These are phyloP conservation scores for Debaryomyces sp. DNA, from an alignment of 1,139 yeast species.

Conservation along the genomic window DNA sequence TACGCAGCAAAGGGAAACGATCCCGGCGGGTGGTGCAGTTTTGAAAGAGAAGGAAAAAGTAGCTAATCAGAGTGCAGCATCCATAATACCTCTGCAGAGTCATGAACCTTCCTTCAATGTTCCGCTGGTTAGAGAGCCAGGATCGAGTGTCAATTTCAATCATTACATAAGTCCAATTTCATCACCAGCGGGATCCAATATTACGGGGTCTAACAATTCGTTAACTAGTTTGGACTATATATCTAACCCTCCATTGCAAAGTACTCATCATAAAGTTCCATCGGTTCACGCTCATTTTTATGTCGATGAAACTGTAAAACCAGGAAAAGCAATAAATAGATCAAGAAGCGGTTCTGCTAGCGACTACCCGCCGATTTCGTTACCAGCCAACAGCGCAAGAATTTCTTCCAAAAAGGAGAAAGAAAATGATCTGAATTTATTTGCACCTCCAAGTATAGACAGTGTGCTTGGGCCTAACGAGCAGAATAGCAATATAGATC, in stretches of 20 bases:
- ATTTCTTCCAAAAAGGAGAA: slow-evolving; percentile 6
- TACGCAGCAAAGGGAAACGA: slow-evolving; percentile 32
- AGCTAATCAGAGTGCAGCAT: slow-evolving; percentile 4
- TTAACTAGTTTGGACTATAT: slow-evolving; percentile 30
- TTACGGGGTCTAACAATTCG: slow-evolving; percentile 17
- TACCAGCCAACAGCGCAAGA: slow-evolving; percentile 33
- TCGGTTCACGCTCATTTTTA: slow-evolving; percentile 82
- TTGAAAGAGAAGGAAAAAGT: slow-evolving; percentile 36
- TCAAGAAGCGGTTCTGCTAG: slow-evolving; percentile 45
- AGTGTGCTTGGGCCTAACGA: slow-evolving; percentile 29
- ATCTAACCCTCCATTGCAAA: slow-evolving; percentile 33
- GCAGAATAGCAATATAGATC: slow-evolving; percentile 63
- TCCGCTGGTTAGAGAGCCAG: not conserved
- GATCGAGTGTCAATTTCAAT: slow-evolving; percentile 2
- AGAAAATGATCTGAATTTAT: slow-evolving; percentile 1
- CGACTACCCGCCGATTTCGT: slow-evolving; percentile 13
- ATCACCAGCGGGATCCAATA: slow-evolving; percentile 13
- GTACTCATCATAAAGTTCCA: slow-evolving; percentile 54
- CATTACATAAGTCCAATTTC: slow-evolving; percentile 2
- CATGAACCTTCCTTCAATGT: not conserved
- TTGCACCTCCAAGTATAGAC: not conserved
- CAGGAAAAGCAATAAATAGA: slow-evolving; percentile 35
- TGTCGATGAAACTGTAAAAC: slow-evolving; percentile 70
- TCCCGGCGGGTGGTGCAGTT: slow-evolving; percentile 56
- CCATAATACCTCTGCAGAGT: not conserved